phyloP scores from a whole-genome alignment of 768 basidiomycete genomes.

The Russula earlei region DNA sequence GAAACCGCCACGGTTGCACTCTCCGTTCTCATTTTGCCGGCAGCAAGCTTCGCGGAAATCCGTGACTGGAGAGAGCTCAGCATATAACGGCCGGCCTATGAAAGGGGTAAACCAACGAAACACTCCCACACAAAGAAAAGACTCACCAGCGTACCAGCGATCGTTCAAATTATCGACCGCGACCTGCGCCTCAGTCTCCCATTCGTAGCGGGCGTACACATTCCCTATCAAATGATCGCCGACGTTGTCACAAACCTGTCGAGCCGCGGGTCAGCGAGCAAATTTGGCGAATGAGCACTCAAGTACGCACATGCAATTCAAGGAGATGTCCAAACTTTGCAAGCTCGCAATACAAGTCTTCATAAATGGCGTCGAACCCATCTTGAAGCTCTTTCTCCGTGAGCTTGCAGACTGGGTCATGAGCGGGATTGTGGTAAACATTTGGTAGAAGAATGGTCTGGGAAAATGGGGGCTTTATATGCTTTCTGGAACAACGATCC shows the following conservation, averaged over 20 bases:
- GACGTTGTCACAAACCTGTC: conserved; percentile 92
- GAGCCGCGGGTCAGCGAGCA: not conserved
- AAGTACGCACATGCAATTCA: conserved; percentile 75
- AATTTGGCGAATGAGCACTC: not conserved
- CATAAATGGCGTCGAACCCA: conserved; percentile 89
- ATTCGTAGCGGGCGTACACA: conserved; percentile 96
- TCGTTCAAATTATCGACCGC: conserved; percentile 92
- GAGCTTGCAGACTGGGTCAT: conserved; percentile 84
- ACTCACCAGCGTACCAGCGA: conserved; percentile 93
- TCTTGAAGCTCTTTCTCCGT: conserved; percentile 83
- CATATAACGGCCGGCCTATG: conserved; percentile 84
- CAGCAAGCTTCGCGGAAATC: conserved; percentile 99
- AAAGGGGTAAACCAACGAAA: not conserved
- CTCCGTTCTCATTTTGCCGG: conserved; percentile 96
- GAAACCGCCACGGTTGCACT: conserved; percentile 96
- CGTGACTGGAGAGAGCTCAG: conserved; percentile 96
- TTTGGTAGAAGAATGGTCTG: conserved; percentile 95
- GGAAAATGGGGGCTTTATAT: conserved; percentile 95
- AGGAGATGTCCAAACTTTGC: conserved; percentile 91
- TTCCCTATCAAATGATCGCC: conserved; percentile 98
- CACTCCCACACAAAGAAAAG: not conserved
- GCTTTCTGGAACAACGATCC: conserved; percentile 95
- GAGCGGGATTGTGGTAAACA: conserved; percentile 96
- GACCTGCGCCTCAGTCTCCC: conserved; percentile 94
- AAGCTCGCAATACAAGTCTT: conserved; percentile 91